Base-by-base conservation (phyloP, 1,284 basidiomycete genomes). In the Hypsizygus ulmarius region DNA sequence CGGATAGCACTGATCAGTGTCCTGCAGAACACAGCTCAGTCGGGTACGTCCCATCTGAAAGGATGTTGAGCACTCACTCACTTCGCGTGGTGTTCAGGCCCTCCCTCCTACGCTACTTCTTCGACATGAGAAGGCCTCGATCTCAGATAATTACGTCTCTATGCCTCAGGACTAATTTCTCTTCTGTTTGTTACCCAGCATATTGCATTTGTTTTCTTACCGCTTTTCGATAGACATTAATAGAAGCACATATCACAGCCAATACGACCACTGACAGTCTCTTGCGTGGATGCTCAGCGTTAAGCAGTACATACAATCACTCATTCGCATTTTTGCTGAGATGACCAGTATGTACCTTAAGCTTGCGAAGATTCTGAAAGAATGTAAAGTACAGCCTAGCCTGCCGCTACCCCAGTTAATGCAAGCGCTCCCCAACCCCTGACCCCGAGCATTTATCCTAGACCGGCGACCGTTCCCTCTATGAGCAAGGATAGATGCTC, bases 1-100 rank as follows among this genome's bases (percentile, higher is more conserved):
- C 83, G 82, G 65, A 65, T 77, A 12, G 67, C 76, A 0, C 63
- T 93, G 43, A 72, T 87, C 39, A 67, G 71, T 36, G 78, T 79
- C 21, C 72, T 90, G 44, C 84, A 86, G 62, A 78, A 67, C 55
- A 61, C 74, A 4, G 65, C 70, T 45, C 78, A 78, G 27, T 71
- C 77, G 64, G 79, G 82, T 77, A 54, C 48, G 68, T 66, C 25
- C 12, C 30, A 43, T 39, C 28, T 25, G 14, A 8, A 12, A 27
- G 16, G 21, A 9, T 12, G 12, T 30, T 28, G 19, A 27, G 7
- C 14, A 21, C 38, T 38, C 19, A 21, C 25, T 46, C n/a, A 50
- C 50, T 16, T 51, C 21, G 43, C 10, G 21, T 38, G 45, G 28
- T 39, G 12, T 25, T 30, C 47, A 72, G 72, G 64, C 3, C 71